phyloP scores from a whole-genome alignment of 2,329 filamentous ascomycete genomes.

The Fusarium ambrosium region DNA sequence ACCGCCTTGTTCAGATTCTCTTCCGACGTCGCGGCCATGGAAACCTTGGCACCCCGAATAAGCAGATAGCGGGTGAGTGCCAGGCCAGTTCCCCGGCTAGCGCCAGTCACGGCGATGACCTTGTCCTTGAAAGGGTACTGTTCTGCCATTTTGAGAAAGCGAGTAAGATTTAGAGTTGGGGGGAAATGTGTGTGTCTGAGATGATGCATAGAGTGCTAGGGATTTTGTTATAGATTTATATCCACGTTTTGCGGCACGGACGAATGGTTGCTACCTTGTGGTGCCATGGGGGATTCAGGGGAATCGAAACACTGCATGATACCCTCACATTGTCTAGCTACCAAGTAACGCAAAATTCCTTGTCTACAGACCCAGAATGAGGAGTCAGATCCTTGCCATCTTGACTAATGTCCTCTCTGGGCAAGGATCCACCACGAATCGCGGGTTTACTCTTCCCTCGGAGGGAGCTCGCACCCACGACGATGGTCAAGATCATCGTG shows the following conservation, averaged over 20 bases:
- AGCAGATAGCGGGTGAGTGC: slow-evolving; percentile 65
- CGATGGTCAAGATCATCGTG: slow-evolving; percentile 11
- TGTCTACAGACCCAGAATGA: not conserved
- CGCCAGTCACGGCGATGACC: slow-evolving; percentile 74
- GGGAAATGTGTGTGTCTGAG: not conserved
- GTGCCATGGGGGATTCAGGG: not conserved
- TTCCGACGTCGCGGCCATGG: slow-evolving; percentile 47
- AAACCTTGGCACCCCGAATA: slow-evolving; percentile 51
- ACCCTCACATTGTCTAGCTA: not conserved
- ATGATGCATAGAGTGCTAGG: not conserved
- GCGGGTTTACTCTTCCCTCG: slow-evolving; percentile 22
- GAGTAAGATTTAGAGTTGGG: not conserved
- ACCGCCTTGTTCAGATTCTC: slow-evolving; percentile 46
- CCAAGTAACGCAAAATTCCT: slow-evolving; percentile 1
- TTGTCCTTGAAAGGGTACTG: slow-evolving; percentile 56
- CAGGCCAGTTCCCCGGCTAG: slow-evolving; percentile 69
- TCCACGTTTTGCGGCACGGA: not conserved
- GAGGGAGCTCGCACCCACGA: not conserved
- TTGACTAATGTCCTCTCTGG: not conserved
- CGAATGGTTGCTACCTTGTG: not conserved
- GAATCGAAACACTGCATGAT: not conserved
- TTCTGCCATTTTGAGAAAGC: slow-evolving; percentile 36
- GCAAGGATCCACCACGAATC: slow-evolving; percentile 6
- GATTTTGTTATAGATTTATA: slow-evolving; percentile 19
- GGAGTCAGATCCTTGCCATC: slow-evolving; percentile 9